These are phyloP conservation scores for Trichaptum fuscoviolaceum DNA, from an alignment of 768 basidiomycete species.

Conservation along the genomic window DNA sequence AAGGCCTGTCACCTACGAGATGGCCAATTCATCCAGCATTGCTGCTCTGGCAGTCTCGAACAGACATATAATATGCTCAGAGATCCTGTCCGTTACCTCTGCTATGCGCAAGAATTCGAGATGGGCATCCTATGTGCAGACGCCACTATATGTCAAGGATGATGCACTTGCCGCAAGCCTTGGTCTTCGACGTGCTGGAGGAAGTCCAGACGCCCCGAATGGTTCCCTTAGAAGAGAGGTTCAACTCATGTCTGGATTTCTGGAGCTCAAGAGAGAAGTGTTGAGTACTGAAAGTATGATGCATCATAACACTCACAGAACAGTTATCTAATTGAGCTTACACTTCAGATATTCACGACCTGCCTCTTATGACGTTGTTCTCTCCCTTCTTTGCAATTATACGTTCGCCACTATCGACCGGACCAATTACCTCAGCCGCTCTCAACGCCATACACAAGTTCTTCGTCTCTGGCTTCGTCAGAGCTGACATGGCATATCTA, in stretches of 20 bases:
- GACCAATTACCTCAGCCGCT: conserved; percentile 94
- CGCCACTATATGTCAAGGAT: conserved; percentile 48
- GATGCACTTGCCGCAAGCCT: conserved; percentile 68
- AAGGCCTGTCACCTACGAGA: background rate
- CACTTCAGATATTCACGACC: conserved; percentile 47
- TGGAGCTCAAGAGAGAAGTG: conserved; percentile 73
- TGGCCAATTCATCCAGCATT: background rate
- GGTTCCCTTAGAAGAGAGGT: conserved; percentile 62
- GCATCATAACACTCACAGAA: background rate
- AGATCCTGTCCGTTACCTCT: conserved; percentile 88
- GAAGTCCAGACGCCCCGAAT: conserved; percentile 36
- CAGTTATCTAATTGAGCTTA: conserved; percentile 1
- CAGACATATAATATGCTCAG: conserved; percentile 80
- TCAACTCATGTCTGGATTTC: conserved; percentile 86
- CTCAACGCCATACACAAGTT: conserved; percentile 85
- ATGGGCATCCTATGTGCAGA: conserved; percentile 77
- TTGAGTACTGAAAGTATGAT: conserved; percentile 60
- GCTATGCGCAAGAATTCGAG: conserved; percentile 97
- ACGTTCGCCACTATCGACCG: conserved; percentile 90
- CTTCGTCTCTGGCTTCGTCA: conserved; percentile 74
- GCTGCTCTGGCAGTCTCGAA: conserved; percentile 36
- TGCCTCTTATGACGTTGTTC: conserved; percentile 62
- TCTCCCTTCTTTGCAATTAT: conserved; percentile 91
- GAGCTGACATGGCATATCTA: conserved; percentile 47
- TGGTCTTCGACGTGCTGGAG: conserved; percentile 60